phyloP scores from a whole-genome alignment of 75 land plant genomes.

The Pinus taeda region DNA sequence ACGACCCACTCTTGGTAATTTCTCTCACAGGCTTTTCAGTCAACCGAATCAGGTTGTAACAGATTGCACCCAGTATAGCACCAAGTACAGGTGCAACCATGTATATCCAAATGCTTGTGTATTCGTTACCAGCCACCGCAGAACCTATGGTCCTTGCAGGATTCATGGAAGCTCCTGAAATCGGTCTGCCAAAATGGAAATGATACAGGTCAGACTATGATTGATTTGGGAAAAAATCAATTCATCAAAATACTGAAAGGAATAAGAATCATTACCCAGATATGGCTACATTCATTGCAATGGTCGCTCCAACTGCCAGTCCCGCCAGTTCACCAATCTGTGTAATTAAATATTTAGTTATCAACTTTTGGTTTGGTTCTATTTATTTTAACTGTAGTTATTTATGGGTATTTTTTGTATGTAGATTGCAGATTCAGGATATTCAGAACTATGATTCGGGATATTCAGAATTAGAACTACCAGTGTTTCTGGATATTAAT shows the following conservation, averaged over 20 bases:
- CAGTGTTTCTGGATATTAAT: too few relatives aligned
- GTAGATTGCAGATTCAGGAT: too few relatives aligned
- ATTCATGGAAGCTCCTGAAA: constrained; percentile 87
- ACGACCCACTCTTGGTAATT: too few relatives aligned
- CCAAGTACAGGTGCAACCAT: constrained; percentile 55
- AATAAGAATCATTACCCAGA: neutral
- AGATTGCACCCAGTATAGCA: constrained; percentile 59
- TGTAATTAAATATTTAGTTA: neutral
- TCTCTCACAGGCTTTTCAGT: too few relatives aligned
- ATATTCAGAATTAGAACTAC: too few relatives aligned
- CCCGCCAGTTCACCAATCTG: constrained; percentile 2
- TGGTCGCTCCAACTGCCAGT: neutral
- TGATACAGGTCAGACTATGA: too few relatives aligned
- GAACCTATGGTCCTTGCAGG: constrained; percentile 81
- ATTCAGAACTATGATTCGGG: too few relatives aligned
- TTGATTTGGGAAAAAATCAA: too few relatives aligned
- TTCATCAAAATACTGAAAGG: neutral
- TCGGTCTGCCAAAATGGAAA: constrained; percentile 28
- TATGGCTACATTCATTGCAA: neutral
- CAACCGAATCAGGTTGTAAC: constrained; percentile 40
- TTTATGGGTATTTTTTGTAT: too few relatives aligned
- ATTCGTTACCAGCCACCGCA: constrained; percentile 56
- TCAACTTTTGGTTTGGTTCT: too few relatives aligned
- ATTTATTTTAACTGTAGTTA: too few relatives aligned
- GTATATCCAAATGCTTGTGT: constrained; percentile 68